These are phyloP conservation scores for Sarocladium oryzae DNA, from an alignment of 2,329 filamentous ascomycete genomes.

Conservation along the genomic window DNA sequence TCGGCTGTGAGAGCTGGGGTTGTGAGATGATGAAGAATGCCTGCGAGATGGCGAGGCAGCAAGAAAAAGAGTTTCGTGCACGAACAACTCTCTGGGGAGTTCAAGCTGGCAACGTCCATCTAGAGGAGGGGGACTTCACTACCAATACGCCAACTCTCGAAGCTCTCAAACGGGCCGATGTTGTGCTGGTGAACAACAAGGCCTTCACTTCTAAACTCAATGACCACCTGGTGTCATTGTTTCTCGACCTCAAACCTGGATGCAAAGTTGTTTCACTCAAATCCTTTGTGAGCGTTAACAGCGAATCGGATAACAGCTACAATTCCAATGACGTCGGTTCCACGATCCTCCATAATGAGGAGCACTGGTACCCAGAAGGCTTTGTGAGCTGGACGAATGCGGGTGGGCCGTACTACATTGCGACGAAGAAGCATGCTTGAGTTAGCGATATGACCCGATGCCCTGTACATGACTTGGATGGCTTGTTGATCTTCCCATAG, in stretches of 20 bases:
- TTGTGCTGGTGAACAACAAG: conserved; percentile 97
- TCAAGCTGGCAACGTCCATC: conserved; percentile 67
- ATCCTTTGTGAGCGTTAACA: conserved; percentile 65
- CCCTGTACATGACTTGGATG: not conserved
- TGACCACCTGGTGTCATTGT: conserved; percentile 76
- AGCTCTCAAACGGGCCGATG: conserved; percentile 77
- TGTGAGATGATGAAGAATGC: conserved; percentile 95
- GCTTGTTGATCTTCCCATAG: not conserved
- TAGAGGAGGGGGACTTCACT: conserved; percentile 80
- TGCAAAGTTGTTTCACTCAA: conserved; percentile 88
- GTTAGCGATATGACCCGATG: not conserved
- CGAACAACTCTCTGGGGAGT: conserved; percentile 88
- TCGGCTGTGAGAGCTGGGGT: conserved; percentile 91
- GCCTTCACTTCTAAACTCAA: conserved; percentile 88
- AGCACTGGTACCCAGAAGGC: conserved; percentile 52
- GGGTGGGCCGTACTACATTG: conserved; percentile 81
- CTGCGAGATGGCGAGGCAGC: conserved; percentile 71
- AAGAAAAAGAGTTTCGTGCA: conserved; percentile 76
- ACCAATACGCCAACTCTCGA: conserved; percentile 63
- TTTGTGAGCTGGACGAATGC: conserved; percentile 92
- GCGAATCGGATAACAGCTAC: conserved; percentile 64
- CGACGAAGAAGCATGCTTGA: conserved; percentile 56
- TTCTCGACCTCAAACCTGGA: conserved; percentile 86
- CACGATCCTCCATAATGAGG: conserved; percentile 72
- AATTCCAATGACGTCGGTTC: conserved; percentile 74